These are phyloP conservation scores for Dichotomopilus funicola DNA, from an alignment of 2,329 filamentous ascomycete genomes.

Conservation along the genomic window DNA sequence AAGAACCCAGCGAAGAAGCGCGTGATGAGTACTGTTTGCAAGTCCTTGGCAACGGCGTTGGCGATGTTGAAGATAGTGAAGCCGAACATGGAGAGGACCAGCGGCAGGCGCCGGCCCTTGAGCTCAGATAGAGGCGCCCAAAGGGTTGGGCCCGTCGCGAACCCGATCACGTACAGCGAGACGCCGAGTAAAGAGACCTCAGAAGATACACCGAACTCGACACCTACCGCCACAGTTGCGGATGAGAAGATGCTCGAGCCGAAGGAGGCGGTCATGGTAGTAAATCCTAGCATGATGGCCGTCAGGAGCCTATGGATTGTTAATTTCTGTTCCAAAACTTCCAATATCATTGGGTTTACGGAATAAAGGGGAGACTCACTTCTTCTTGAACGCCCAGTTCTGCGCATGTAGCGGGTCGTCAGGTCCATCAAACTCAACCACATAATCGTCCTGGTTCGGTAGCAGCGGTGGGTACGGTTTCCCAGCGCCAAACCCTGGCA, in stretches of 20 bases:
- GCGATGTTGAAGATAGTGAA: slow-evolving; percentile 64
- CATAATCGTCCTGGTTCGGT: slow-evolving; percentile 67
- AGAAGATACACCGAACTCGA: slow-evolving; percentile 51
- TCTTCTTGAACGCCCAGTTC: slow-evolving; percentile 78
- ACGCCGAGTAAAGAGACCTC: slow-evolving; percentile 61
- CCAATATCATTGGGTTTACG: no score
- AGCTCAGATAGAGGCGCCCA: slow-evolving; percentile 70
- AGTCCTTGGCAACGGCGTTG: slow-evolving; percentile 57
- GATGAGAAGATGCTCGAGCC: slow-evolving; percentile 69
- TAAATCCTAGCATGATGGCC: slow-evolving; percentile 63
- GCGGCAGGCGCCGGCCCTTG: slow-evolving; percentile 57
- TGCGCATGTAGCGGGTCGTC: slow-evolving; percentile 79
- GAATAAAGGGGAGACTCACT: slow-evolving; percentile 38
- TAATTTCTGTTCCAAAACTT: neutral
- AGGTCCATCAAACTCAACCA: slow-evolving; percentile 78
- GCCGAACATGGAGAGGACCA: slow-evolving; percentile 57
- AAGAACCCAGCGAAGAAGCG: slow-evolving; percentile 71
- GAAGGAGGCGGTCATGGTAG: slow-evolving; percentile 65
- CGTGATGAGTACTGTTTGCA: slow-evolving; percentile 63
- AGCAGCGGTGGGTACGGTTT: slow-evolving; percentile 66
- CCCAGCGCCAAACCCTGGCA: slow-evolving; percentile 66
- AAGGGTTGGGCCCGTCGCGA: slow-evolving; percentile 56
- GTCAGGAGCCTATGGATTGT: slow-evolving; percentile 46
- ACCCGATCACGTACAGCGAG: slow-evolving; percentile 64
- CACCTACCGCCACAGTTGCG: slow-evolving; percentile 51